Base-by-base conservation (phyloP, 495 filamentous ascomycete species). In the Hypomontagnella submonticulosa region DNA sequence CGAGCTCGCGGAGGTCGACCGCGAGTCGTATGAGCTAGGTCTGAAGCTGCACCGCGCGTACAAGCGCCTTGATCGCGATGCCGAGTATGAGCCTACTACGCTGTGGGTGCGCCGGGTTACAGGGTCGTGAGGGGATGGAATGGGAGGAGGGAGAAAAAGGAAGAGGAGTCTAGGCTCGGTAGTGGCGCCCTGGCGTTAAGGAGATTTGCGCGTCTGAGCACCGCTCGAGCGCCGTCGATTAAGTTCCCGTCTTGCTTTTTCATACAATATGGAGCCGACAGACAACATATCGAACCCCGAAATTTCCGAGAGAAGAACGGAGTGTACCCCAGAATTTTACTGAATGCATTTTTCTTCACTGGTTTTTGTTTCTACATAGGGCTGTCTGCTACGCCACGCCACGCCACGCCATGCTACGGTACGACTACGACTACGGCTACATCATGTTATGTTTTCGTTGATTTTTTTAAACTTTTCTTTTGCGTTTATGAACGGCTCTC, bases 21-120 rank as follows among this genome's bases (percentile, higher is more conserved):
- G 86, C 58, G 87, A 95, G 75, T 88, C 93, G 71, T 92, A 97
- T 71, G 93, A 97, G 61, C 79, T 94, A 37, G 93, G 93, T 8
- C 71, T 98, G 69, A 91, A 88, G 77, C 74, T 97, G 40, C 87
- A 94, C 71, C 77, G 92, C 47, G 90, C 91, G 4, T 93, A 88
- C 77, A 93, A 91, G 75, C 83, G 89, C 57, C 79, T 84, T 42
- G 89, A 93, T 69, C 82, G 84, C 42, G 83, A 87, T 47, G 84
- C 80, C 3, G 79, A 76, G 12, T 89, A 84, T 56, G 88, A 91
- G 61, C 85, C 87, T 9, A 91, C 87, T 4, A 85, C 85, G 58
- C 75, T 97, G 13, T 98, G 93, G 93, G 88, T 98, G 42, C 82
- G 90, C 73, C 79, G 92, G 56, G 88, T 85, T 56, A 85, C 83